Base-by-base conservation (phyloP, 139 green algal genomes). In the Chlorella vulgaris region DNA sequence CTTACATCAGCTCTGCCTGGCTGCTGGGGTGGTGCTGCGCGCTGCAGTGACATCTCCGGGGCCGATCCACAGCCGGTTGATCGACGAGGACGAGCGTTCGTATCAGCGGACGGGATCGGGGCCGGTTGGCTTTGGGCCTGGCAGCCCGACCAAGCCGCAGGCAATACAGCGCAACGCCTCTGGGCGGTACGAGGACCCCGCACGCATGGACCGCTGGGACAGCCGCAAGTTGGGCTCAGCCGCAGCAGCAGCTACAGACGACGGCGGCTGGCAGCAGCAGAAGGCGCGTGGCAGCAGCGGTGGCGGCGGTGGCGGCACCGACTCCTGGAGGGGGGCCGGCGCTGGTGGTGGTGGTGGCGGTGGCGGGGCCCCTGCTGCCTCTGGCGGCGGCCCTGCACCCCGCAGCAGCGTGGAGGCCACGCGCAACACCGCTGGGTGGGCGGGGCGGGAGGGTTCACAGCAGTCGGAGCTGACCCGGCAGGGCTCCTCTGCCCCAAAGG, bases 41-140 rank as follows among this genome's bases (percentile, higher is more conserved):
- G 36, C 22, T 40, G 24, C 68, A 61, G 36, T 24, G 50, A n/a
- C 22, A 39, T 24, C 50, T 13, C 31, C 65, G 68, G 75, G 69
- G 26, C 60, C 42, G 35, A 66, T 84, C 68, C 79, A 84, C 50
- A 85, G 76, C 24, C 85, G 85, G 3, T 50, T 89, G 31, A 78
- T 88, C 29, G 76, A 83, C 13, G 85, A 89, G 19, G 80, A 82
- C 55, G 55, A 73, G 43, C 65, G 76, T 21, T 8, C 33, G 5
- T 82, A 68, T 55, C 65, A 74, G 66, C 58, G 65, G 43, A 26
- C 55, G 7, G 35, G 8, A 26, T 73, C 76, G 33, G 65, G 65
- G 21, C 63, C 61, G 69, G 42, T 76, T 26, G 2, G 10, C 66
- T 60, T 35, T 43, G 26, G 40, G 4, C 77, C 77, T 66, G 29